phyloP scores from a whole-genome alignment of 2,329 filamentous ascomycete genomes.

The Beauveria caledonica region DNA sequence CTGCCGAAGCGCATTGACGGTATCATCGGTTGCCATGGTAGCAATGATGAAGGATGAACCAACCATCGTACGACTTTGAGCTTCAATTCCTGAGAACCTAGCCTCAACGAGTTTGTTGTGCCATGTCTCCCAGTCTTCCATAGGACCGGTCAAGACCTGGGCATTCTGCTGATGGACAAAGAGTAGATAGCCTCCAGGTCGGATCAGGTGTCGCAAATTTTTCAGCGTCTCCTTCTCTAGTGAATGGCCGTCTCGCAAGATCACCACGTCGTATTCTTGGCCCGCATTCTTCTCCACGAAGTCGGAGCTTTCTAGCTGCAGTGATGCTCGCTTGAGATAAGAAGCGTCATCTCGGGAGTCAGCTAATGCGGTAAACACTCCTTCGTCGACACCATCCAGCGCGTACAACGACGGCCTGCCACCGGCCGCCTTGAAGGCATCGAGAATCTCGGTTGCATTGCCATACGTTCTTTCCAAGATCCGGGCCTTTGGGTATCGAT shows the following conservation, averaged over 20 bases:
- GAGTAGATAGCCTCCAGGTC: background rate
- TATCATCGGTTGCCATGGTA: background rate
- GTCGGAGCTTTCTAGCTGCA: background rate
- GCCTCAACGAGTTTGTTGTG: background rate
- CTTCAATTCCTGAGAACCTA: background rate
- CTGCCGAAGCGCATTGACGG: background rate
- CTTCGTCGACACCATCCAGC: background rate
- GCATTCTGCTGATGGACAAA: background rate
- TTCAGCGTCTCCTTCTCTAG: background rate
- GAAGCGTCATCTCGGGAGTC: background rate
- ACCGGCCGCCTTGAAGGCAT: background rate
- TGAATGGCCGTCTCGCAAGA: background rate
- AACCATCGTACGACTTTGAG: background rate
- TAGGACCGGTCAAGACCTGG: background rate
- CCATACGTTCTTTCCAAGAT: background rate
- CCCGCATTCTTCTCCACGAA: background rate
- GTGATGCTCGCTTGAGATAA: background rate
- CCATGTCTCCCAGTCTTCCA: background rate
- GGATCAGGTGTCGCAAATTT: background rate
- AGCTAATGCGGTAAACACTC: background rate
- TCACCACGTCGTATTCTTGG: background rate
- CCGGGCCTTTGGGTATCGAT: slow-evolving; percentile 4
- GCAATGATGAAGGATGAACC: background rate
- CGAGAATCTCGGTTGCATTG: background rate
- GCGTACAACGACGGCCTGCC: background rate